Evolutionary conservation across 495 filamentous ascomycete species (phyloP), one percentile per base, ranked within the genome.

Genomic region (Rusavskia elegans): DNA sequence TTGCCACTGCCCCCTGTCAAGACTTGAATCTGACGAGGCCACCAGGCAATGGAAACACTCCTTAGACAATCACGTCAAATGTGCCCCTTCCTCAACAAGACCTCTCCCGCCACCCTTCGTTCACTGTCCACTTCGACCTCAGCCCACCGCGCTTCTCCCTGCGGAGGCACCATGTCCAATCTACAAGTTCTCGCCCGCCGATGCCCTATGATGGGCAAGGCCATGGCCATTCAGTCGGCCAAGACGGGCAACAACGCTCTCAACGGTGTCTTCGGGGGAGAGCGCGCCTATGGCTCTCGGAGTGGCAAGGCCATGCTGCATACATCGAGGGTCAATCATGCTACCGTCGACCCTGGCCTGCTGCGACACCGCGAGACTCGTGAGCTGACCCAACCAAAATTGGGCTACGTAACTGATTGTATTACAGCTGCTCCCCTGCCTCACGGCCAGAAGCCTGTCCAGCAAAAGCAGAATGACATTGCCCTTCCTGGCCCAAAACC

Each of bases 201-300:
- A 60, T 98, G 92, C 80, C 92, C 92, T 53, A 80, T 98, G 64
- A 98, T 98, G 92, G 89, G 88, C 66, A 95, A 95, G 73, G 92
- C 92, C 41, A 76, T 98, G 59, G 86, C 87, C 44, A 81, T 95
- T 19, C 90, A 95, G 74, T 84, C 84, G 61, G 79, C 81, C 56
- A 61, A 69, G 54, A 63, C 55, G 10, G 67, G 70, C 52, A 74
- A 74, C 62, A 61, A 70, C 38, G 61, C 68, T 19, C 57, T 65
- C 23, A 62, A 60, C 39, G 64, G 66, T 17, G 66, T 67, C 35
- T 64, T 54, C 55, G 66, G 68, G n/a, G 69, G 70, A n/a, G 58
- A 55, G 21, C 55, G 68, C 21, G 68, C 68, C n/a, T 75, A 73
- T 56, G 68, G 72, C 53, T 64, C 64, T 37, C 74, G 69, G 62